Base-by-base conservation (phyloP, 768 basidiomycete species). In the Russula virescens region DNA sequence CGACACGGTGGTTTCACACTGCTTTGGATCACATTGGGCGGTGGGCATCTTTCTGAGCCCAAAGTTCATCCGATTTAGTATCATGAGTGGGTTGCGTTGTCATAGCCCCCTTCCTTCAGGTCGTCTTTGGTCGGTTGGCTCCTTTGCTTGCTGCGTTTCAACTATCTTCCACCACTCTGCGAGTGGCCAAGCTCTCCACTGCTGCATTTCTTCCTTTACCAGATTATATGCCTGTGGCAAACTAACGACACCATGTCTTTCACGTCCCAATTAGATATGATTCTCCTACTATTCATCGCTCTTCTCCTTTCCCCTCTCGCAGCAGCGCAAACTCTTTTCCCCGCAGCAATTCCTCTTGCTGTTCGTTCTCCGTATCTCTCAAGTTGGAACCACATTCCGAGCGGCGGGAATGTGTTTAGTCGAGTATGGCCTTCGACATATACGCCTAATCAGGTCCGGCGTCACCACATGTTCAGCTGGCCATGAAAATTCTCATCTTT, bases 311-410 rank as follows among this genome's bases (percentile, higher is more conserved):
- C 55, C 16, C n/a, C 4, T 9, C 21, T 13, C 35, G 61, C 34
- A 25, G 46, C 5, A 31, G 55, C 63, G 43, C 58, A 63, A 31
- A 34, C 68, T 0, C 52, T 69, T 62, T 65, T 65, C 35, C 71
- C 71, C 7, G 51, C 67, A 13, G 61, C 65, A 45, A 47, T 71
- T 43, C 72, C 72, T 35, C 65, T 73, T 21, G 65, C 68, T 19
- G 66, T 71, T 25, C 68, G 71, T n/a, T 69, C 71, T 9, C 71
- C 72, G 18, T 71, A 70, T 55, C 54, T 71, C 28, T 70, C 60
- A 18, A 60, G 55, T 46, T 73, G 71, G 71, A 40, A 59, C 14
- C 18, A 19, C 5, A 40, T 58, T 11, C 59, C 59, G 1, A 65
- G 61, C 5, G 58, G 61, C 5, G 58, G 49, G 11, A 48, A 54